Evolutionary conservation across 345 rosid species (phyloP).

Genomic region (Pelargonium nanum): DNA sequence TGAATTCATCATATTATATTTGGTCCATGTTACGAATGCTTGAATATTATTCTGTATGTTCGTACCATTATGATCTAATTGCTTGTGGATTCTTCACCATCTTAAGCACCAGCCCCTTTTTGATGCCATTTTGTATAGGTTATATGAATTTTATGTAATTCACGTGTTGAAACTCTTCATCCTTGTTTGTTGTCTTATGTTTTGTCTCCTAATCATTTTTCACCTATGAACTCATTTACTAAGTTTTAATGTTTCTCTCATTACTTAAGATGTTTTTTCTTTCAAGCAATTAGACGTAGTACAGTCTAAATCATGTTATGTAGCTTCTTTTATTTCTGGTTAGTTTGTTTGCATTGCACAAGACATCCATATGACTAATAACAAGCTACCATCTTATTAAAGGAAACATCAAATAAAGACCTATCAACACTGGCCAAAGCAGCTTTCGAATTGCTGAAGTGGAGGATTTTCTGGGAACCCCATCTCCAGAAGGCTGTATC

Average conservation of each 20-base stretch:
- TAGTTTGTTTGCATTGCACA: constrained; percentile 1
- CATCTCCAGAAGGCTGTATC: constrained; percentile 66
- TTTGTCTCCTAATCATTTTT: no score
- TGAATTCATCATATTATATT: no score
- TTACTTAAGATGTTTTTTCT: no score
- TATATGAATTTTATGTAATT: background rate
- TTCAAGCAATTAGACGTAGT: background rate
- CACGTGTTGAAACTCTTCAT: background rate
- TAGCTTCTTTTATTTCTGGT: background rate
- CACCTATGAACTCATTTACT: no score
- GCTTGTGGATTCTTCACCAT: background rate
- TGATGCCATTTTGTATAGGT: background rate
- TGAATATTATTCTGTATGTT: background rate
- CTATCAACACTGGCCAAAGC: constrained; percentile 90
- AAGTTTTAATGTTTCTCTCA: no score
- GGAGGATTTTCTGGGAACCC: constrained; percentile 78
- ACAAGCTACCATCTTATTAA: constrained; percentile 13
- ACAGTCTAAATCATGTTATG: no score
- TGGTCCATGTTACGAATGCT: background rate
- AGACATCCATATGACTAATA: constrained; percentile 13
- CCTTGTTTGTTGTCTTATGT: background rate
- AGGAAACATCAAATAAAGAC: constrained; percentile 98
- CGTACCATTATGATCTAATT: background rate
- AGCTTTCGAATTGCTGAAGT: constrained; percentile 83
- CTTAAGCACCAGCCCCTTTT: background rate